Evolutionary conservation across 768 basidiomycete species (phyloP).

Genomic region (Suillus subaureus): DNA sequence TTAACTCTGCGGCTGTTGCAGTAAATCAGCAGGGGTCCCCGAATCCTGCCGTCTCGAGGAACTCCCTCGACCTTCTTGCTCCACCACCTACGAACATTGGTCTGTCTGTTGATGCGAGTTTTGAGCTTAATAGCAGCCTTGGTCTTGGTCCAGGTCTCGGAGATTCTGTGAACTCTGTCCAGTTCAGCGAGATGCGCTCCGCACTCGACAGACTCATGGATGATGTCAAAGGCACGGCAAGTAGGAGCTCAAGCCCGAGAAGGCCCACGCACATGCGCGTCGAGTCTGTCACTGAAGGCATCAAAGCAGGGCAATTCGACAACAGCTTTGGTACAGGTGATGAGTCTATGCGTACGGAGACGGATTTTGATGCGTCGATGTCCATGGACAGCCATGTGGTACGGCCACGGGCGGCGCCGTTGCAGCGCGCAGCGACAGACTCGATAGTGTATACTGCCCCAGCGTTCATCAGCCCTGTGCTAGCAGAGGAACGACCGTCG

Average conservation of each 20-base stretch:
- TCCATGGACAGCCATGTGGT: slow-evolving; percentile 26
- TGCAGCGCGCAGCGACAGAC: slow-evolving; percentile 57
- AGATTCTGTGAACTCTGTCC: slow-evolving; percentile 50
- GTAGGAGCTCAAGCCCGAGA: slow-evolving; percentile 27
- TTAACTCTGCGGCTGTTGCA: slow-evolving; percentile 20
- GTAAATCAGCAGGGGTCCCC: slow-evolving; percentile 6
- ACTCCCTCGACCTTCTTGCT: neutral
- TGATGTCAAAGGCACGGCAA: slow-evolving; percentile 45
- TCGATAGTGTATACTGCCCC: slow-evolving; percentile 36
- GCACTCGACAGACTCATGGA: slow-evolving; percentile 76
- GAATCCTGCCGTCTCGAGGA: neutral
- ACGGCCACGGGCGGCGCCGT: slow-evolving; percentile 20
- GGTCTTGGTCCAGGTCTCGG: slow-evolving; percentile 27
- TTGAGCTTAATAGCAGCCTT: slow-evolving; percentile 30
- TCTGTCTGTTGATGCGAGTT: slow-evolving; percentile 23
- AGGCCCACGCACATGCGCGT: slow-evolving; percentile 20
- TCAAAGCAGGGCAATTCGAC: slow-evolving; percentile 34
- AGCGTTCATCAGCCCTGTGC: slow-evolving; percentile 37
- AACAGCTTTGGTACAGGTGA: slow-evolving; percentile 37
- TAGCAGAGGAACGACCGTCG: slow-evolving; percentile 38
- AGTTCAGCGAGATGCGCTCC: slow-evolving; percentile 71
- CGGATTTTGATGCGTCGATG: slow-evolving; percentile 19
- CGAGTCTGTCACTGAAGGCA: slow-evolving; percentile 36
- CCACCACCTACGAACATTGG: slow-evolving; percentile 18
- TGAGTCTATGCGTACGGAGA: slow-evolving; percentile 33